Base-by-base conservation (phyloP, 148 eudicot species). In the Polygonum maritimum region DNA sequence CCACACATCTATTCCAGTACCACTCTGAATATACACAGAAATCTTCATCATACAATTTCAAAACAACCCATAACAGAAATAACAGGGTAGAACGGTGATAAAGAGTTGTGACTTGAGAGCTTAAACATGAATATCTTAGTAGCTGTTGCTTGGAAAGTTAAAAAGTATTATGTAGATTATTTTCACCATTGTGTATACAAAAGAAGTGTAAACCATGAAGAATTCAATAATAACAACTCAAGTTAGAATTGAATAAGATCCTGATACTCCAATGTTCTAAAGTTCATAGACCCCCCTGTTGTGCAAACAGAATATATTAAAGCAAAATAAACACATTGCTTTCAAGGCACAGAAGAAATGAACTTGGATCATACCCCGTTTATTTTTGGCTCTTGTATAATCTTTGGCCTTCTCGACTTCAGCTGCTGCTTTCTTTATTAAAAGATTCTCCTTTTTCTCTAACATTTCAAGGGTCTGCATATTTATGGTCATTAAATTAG, bases 341-440 rank as follows among this genome's bases (percentile, higher is more conserved):
- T 63, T 63, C 18, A 63, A 63, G 35, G 14, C 70, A 26, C 33
- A 33, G 63, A 67, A 67, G 9, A 67, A 67, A 15, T 2, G 71
- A 67, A 67, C 44, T 33, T 35, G 44, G 21, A 57, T 58, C 82
- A 81, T 81, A 91, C 97, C 94, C 62, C 91, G 86, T 80, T 90
- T 92, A 77, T 92, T 92, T 84, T 87, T 92, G 5, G 89, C 94
- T 82, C 85, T 81, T n/a, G 88, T 82, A 49, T 82, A 88, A 58
- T 88, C 95, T 81, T 88, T 90, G 16, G 94, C 94, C 85, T 77
- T 90, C 57, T 87, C 92, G 52, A 90, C 85, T 84, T 92, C 97
- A 14, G 81, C 83, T 45, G 90, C 78, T 80, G 90, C 97, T 81
- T 88, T 92, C 83, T 90, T 92, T 71, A 84, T 2, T 21, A 92